Evolutionary conservation across 441 rosid genomes (phyloP).

Genomic region (Populus hybrid): DNA sequence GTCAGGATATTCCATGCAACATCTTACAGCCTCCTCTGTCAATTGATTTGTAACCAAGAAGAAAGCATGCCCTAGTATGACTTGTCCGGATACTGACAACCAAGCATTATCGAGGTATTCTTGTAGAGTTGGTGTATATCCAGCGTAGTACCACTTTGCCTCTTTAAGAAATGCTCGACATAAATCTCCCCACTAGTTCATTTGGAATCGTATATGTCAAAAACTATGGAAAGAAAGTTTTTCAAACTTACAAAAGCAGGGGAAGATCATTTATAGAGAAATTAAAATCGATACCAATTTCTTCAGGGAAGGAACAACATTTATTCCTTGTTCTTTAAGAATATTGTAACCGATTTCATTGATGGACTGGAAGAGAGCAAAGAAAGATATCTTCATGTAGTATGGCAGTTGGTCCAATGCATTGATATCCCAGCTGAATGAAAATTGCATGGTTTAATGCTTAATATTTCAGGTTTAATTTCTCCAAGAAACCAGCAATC

Average conservation of each 20-base stretch:
- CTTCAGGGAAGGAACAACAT: conserved; percentile 6
- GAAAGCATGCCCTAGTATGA: not conserved
- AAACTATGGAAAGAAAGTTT: not conserved
- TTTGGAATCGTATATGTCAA: not conserved
- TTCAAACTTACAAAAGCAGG: not conserved
- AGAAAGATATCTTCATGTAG: conserved; percentile 13
- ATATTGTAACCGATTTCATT: not conserved
- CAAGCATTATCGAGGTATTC: conserved; percentile 11
- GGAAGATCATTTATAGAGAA: not conserved
- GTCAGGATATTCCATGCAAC: not conserved
- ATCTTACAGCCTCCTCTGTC: not conserved
- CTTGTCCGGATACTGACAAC: not conserved
- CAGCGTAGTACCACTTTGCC: conserved; percentile 9
- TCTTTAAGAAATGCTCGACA: conserved; percentile 10
- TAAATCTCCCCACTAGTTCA: conserved; percentile 12
- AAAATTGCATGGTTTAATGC: not conserved
- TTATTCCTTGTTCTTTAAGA: conserved; percentile 1
- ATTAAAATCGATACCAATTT: not conserved
- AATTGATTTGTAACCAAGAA: not conserved
- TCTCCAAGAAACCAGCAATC: not conserved
- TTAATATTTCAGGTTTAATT: not conserved
- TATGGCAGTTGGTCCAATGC: conserved; percentile 11
- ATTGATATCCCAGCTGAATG: conserved; percentile 11
- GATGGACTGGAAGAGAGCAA: conserved; percentile 2
- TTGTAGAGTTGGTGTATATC: conserved; percentile 6